Conservation (phyloP, 2,329 filamentous ascomycete species). For the Sclerotiophoma versabilis region DNA sequence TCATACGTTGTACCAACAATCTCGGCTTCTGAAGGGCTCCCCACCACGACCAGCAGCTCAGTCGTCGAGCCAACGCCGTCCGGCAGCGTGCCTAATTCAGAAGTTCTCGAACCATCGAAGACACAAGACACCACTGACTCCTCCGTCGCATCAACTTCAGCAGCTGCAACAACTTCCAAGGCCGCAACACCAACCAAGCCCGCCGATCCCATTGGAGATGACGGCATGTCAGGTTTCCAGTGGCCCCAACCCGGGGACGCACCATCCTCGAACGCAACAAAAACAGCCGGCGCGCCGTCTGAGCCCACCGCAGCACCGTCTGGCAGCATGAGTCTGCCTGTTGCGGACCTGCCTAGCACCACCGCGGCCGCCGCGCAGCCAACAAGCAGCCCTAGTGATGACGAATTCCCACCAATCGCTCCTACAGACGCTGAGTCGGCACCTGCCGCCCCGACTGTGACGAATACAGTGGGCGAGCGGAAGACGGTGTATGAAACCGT, state of each 20-base stretch:
- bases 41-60: slow-evolving; percentile 3
- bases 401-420: not conserved
- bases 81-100: slow-evolving; percentile 3
- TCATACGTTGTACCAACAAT: slow-evolving; percentile 3
- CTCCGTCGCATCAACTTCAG: slow-evolving; percentile 11
- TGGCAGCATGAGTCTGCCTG: slow-evolving; percentile 2
- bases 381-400: slow-evolving; percentile 4
- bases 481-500: slow-evolving; percentile 26
- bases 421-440: slow-evolving; percentile 8
- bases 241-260: slow-evolving; percentile 23
- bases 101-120: slow-evolving; percentile 1
- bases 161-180: slow-evolving; percentile 6
- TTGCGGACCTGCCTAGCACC: not conserved
- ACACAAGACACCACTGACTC: slow-evolving; percentile 4
- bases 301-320: slow-evolving; percentile 11
- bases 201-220: slow-evolving; percentile 9
- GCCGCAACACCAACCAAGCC: slow-evolving; percentile 11
- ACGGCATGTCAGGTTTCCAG: slow-evolving; percentile 31
- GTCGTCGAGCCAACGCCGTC: not conserved
- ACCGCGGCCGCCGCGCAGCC: not conserved
- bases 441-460: slow-evolving; percentile 12
- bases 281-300: slow-evolving; percentile 2
- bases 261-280: slow-evolving; percentile 7
- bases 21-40: not conserved
- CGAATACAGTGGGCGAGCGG: slow-evolving; percentile 6